A percentile compares a stretch with the other conserved stretches of the same genome.
phyloP scores from a whole-genome alignment of 169 alveolate genomes.

The Cyclospora cayetanensis region DNA sequence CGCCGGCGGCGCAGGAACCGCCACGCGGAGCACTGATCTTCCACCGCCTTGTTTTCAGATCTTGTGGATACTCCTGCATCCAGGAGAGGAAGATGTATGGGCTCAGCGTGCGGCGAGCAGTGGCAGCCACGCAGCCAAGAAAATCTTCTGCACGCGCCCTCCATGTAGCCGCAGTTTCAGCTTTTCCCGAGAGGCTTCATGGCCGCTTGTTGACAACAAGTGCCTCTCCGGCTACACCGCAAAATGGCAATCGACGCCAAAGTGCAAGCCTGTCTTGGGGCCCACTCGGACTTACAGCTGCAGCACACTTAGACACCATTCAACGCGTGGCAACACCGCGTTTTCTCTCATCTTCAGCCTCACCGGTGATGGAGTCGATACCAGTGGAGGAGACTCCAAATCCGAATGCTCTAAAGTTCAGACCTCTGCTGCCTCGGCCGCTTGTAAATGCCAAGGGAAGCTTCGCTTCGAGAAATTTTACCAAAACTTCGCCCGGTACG shows the following conservation, averaged over 20 bases:
- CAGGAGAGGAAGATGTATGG: neutral
- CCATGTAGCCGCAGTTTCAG: neutral
- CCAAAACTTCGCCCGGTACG: no score
- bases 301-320: neutral
- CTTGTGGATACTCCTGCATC: neutral
- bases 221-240: neutral
- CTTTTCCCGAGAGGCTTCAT: neutral
- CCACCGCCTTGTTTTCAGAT: no score
- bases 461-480: neutral
- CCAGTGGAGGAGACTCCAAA: constrained; percentile 25
- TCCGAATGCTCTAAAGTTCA: constrained; percentile 26
- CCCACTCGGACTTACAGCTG: no score
- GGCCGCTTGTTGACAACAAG: neutral
- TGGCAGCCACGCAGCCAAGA: neutral
- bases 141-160: no score
- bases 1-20: neutral
- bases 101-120: neutral
- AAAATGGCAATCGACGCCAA: neutral
- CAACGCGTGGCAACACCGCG: neutral
- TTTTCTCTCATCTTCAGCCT: neutral
- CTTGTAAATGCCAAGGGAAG: neutral
- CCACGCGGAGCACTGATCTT: neutral
- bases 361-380: neutral
- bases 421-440: neutral
- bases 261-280: no score